Evolutionary conservation across 192 early-diverging fungal species (phyloP), one percentile per base, ranked within the genome.

Genomic region (Coemansia sp.): DNA sequence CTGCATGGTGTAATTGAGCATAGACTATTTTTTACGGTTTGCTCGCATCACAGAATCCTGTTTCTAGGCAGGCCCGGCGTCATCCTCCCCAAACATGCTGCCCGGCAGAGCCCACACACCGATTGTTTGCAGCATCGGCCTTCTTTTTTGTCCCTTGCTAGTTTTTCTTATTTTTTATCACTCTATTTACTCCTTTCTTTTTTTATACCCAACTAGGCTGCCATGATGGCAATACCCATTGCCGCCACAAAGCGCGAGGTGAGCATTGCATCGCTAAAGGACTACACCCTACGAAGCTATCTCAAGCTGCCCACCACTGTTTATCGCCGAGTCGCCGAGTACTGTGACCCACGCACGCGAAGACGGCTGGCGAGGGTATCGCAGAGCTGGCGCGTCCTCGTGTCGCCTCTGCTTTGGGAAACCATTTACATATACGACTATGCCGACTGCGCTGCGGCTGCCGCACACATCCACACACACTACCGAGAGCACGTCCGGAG

Each of bases 381-480:
- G 29, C 75, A 78, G 72, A 83, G 80, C 80, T 83, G 80, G 80
- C 75, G 80, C 35, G 66, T 63, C 31, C 71, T 83, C 1, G 75
- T 83, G 21, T 41, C 69, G 53, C 80, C 80, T 33, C 69, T 83
- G 36, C 56, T 83, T n/a, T 83, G 80, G 80, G 75, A 78, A 44
- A 75, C 74, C 1, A 37, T 83, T 2, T 64, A 67, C 51, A 70
- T 75, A 16, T 83, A 83, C 69, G 80, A 83, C 63, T 75, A 69
- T 33, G 19, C 60, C 7, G 75, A 83, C 68, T 59, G 59, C 53
- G 36, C 44, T 3, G 60, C 67, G 1, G 74, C 63, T 4, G 80
- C 80, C 2, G 56, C 68, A 27, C 80, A 83, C 51, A 63, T 83
- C 16, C 72, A 83, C 66, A 53, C 35, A 42, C 65, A 75, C 66